phyloP scores from a whole-genome alignment of 2,329 filamentous ascomycete species.

The Diaporthe nobilis region DNA sequence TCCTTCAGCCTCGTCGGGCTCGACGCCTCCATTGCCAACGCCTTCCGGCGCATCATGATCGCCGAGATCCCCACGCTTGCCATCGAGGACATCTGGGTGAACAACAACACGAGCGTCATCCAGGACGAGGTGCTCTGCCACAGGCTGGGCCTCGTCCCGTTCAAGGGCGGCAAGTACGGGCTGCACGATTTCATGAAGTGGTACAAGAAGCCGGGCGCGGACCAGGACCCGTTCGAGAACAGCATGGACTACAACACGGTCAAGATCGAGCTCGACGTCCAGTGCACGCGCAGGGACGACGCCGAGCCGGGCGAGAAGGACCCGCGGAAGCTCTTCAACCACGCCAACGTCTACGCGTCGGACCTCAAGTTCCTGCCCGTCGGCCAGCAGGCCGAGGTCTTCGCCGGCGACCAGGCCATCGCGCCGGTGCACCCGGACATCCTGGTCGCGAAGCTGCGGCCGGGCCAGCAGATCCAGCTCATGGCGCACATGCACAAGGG shows the following conservation, averaged over 20 bases:
- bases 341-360: constrained; percentile 85
- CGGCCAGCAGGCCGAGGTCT: constrained; percentile 79
- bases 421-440: constrained; percentile 90
- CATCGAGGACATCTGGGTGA: constrained; percentile 92
- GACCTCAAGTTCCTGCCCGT: constrained; percentile 83
- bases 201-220: constrained; percentile 78
- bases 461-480: constrained; percentile 87
- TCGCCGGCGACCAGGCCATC: constrained; percentile 78
- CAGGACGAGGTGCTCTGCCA: constrained; percentile 97
- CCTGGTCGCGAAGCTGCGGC: constrained; percentile 92
- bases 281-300: constrained; percentile 84
- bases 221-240: constrained; percentile 72
- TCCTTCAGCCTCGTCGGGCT: constrained; percentile 93
- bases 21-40: constrained; percentile 94
- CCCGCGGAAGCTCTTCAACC: constrained; percentile 85
- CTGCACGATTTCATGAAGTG: constrained; percentile 84
- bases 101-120: constrained; percentile 98
- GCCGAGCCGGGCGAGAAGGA: constrained; percentile 82
- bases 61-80: constrained; percentile 94
- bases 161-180: constrained; percentile 83
- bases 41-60: constrained; percentile 96
- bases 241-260: constrained; percentile 89
- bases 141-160: constrained; percentile 89
- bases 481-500: constrained; percentile 97
- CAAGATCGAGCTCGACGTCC: constrained; percentile 80